Evolutionary conservation across 2,329 filamentous ascomycete species (phyloP).

Genomic region (Salinomyces thailandicus): DNA sequence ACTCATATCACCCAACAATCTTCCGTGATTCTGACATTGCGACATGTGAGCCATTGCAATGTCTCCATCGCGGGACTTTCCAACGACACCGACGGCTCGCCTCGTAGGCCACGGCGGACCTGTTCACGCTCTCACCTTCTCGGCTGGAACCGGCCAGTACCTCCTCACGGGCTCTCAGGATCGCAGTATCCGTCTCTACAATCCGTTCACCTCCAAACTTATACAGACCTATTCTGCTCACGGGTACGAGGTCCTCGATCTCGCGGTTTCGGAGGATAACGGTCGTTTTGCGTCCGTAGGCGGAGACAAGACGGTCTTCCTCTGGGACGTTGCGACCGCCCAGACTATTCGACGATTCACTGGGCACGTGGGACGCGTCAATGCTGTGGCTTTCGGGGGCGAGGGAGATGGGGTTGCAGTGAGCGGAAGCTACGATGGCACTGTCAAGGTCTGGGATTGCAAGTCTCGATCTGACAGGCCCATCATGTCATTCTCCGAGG

Average conservation of each 20-base stretch:
- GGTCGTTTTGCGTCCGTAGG: slow-evolving; percentile 76
- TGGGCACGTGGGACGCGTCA: slow-evolving; percentile 57
- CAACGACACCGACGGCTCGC: slow-evolving; percentile 15
- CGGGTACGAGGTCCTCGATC: slow-evolving; percentile 80
- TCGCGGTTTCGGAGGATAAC: slow-evolving; percentile 65
- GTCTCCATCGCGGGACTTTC: too few species aligned
- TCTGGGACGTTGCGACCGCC: slow-evolving; percentile 85
- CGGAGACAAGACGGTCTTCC: slow-evolving; percentile 80
- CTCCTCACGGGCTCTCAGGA: slow-evolving; percentile 78
- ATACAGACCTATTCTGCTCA: slow-evolving; percentile 86
- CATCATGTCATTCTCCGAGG: slow-evolving; percentile 63
- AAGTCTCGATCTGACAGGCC: slow-evolving; percentile 48
- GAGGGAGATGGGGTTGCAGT: slow-evolving; percentile 63
- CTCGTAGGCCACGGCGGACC: slow-evolving; percentile 21
- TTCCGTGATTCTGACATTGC: too few species aligned
- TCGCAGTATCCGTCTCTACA: slow-evolving; percentile 77
- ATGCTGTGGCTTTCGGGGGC: slow-evolving; percentile 69
- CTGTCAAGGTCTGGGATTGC: slow-evolving; percentile 65
- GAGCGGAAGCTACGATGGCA: slow-evolving; percentile 64
- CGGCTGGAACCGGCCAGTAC: slow-evolving; percentile 39
- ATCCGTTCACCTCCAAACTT: slow-evolving; percentile 48
- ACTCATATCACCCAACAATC: too few species aligned
- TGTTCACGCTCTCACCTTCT: slow-evolving; percentile 43
- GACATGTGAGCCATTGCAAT: too few species aligned
- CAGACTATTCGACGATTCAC: slow-evolving; percentile 66